Evolutionary conservation across 2,329 filamentous ascomycete genomes (phyloP), one percentile per base, ranked within the genome.

Genomic region (Colletotrichum magnum): DNA sequence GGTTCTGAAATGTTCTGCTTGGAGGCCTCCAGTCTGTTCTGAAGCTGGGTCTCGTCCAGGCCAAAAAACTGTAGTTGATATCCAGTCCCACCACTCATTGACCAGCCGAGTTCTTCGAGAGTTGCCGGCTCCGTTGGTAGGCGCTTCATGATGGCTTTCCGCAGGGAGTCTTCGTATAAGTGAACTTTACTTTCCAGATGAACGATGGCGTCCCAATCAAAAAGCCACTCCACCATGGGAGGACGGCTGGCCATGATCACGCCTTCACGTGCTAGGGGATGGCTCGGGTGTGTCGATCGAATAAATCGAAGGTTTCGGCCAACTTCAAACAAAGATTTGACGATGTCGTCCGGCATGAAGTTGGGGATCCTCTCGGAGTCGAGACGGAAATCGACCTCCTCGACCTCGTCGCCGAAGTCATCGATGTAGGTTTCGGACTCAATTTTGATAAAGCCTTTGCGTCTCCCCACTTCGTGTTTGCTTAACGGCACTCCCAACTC

Each of bases 301-400:
- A 97, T 84, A 62, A 96, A 90, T 7, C 92, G 88, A 56, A 97
- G 80, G 76, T 92, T 95, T 74, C 88, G 89, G 4, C 93, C 94
- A 4, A 91, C 92, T 76, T 97, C 93, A 72, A 95, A 95, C n/a
- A 96, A 89, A 5, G 86, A 83, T 58, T 88, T 86, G 3, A 89
- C 90, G 72, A 95, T 87, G 66, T 96, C 93, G 5, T 83, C 78
- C 0, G 90, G 87, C 52, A 97, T 85, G 73, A 96, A 96, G 2
- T 85, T 83, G 0, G 93, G 93, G 80, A 96, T 89, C 71, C 88
- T 88, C 32, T 87, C 82, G 24, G 85, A 83, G 69, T 92, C 89
- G 39, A 95, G 85, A 6, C 88, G 80, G 72, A 89, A 93, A 70
- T 92, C 89, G 1, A 85, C 76, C 24, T 89, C 87, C 47, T 87